phyloP scores from a whole-genome alignment of 139 green algal genomes.

The Eudorina sp. region DNA sequence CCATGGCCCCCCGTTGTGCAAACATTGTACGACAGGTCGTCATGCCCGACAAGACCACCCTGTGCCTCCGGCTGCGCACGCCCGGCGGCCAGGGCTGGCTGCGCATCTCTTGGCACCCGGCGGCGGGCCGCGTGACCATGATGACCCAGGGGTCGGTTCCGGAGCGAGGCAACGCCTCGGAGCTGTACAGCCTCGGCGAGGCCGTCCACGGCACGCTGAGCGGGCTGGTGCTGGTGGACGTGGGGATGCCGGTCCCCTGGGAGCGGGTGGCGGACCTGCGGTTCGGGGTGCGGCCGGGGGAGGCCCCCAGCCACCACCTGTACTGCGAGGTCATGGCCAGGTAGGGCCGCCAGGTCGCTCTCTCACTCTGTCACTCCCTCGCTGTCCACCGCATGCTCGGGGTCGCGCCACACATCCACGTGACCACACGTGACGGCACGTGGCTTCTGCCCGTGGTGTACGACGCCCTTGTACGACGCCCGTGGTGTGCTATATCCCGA shows the following conservation, averaged over 20 bases:
- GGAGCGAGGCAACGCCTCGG: conserved; percentile 49
- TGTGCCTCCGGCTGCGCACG: conserved; percentile 72
- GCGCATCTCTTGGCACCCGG: conserved; percentile 83
- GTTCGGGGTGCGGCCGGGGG: conserved; percentile 72
- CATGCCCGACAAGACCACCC: conserved; percentile 69
- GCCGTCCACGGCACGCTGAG: conserved; percentile 54
- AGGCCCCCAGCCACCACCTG: conserved; percentile 61
- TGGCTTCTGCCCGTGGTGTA: too few species aligned
- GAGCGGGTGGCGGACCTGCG: conserved; percentile 81
- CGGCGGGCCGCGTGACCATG: conserved; percentile 61
- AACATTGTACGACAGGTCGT: conserved; percentile 60
- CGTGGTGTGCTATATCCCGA: too few species aligned
- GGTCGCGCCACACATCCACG: too few species aligned
- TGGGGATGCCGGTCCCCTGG: conserved; percentile 72
- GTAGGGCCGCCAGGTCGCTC: too few species aligned
- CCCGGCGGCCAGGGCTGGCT: conserved; percentile 71
- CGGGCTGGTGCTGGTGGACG: conserved; percentile 75
- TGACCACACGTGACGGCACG: too few species aligned
- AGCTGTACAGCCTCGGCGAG: conserved; percentile 48
- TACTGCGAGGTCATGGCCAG: conserved; percentile 84
- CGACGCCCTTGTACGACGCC: too few species aligned
- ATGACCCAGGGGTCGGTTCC: conserved; percentile 48
- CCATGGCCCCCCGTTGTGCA: background rate
- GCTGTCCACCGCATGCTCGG: too few species aligned
- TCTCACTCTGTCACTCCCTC: too few species aligned